These are phyloP conservation scores for Closterium sp. DNA, from an alignment of 139 green algal genomes.

Conservation along the genomic window DNA sequence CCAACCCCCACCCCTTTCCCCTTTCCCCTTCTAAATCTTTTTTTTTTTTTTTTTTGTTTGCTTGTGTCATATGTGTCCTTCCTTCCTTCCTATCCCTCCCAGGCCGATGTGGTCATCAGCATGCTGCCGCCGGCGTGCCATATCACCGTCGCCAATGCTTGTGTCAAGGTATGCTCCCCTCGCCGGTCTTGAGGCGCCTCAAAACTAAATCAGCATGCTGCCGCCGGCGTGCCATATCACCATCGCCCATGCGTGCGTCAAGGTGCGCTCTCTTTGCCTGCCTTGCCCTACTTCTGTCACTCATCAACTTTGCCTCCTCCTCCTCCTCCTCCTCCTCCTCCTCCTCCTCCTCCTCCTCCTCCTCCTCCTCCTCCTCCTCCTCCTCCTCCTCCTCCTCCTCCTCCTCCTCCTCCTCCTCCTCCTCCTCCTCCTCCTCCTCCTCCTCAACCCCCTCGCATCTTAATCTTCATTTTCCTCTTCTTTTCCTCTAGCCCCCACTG, in stretches of 20 bases:
- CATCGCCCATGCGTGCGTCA: conserved; percentile 26
- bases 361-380: neutral
- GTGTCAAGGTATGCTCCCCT: conserved; percentile 11
- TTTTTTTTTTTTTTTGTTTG: neutral
- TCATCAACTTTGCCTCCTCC: too few species aligned
- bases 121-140: conserved; percentile 39
- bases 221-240: conserved; percentile 32
- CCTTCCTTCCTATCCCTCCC: neutral
- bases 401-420: neutral
- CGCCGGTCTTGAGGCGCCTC: too few species aligned
- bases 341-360: neutral
- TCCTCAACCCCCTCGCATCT: neutral
- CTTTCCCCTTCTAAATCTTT: neutral
- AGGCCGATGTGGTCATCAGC: conserved; percentile 45
- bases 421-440: neutral
- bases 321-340: neutral
- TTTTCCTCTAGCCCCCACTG: too few species aligned
- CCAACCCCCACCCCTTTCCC: neutral
- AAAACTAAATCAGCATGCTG: conserved; percentile 39
- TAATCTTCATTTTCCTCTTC: neutral
- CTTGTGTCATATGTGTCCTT: neutral
- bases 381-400: neutral
- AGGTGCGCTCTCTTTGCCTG: neutral
- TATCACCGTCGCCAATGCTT: conserved; percentile 22
- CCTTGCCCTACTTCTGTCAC: too few species aligned